Evolutionary conservation across 306 rosid species (phyloP).

Genomic region (Canavalia ensiformis): DNA sequence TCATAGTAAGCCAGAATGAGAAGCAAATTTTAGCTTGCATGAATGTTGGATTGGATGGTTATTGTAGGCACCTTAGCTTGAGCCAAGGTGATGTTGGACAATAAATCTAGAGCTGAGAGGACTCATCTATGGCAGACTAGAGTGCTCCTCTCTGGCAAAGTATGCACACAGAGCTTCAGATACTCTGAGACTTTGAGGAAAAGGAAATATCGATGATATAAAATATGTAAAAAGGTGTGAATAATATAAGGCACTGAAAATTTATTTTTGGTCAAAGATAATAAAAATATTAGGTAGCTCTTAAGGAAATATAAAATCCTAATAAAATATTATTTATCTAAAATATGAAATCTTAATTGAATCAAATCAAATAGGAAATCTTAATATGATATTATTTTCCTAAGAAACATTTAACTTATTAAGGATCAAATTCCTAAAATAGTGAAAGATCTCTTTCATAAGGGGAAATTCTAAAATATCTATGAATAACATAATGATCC

Average conservation of each 20-base stretch:
- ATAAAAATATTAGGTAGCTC: slow-evolving; percentile 6
- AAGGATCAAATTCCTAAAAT: background rate
- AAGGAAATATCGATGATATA: background rate
- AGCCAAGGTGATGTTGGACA: slow-evolving; percentile 12
- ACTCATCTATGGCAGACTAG: background rate
- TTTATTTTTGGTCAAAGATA: background rate
- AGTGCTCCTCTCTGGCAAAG: background rate
- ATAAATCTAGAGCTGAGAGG: slow-evolving; percentile 5
- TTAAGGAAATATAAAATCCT: background rate
- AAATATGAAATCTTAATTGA: background rate
- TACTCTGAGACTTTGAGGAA: background rate
- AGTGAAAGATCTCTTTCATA: slow-evolving; percentile 18
- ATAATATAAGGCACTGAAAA: background rate
- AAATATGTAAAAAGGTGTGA: slow-evolving; percentile 1
- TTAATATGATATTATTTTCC: background rate
- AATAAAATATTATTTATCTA: background rate
- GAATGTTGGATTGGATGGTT: slow-evolving; percentile 23
- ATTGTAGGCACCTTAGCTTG: slow-evolving; percentile 24
- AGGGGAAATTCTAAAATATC: background rate
- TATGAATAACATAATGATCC: slow-evolving; percentile 2
- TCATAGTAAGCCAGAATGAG: slow-evolving; percentile 3
- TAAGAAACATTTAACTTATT: slow-evolving; percentile 5
- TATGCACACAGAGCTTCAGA: background rate
- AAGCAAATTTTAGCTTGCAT: slow-evolving; percentile 28
- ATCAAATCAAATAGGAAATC: slow-evolving; percentile 4